Conservation (phyloP, 2,329 filamentous ascomycete species). For the Fusarium nematophilum region DNA sequence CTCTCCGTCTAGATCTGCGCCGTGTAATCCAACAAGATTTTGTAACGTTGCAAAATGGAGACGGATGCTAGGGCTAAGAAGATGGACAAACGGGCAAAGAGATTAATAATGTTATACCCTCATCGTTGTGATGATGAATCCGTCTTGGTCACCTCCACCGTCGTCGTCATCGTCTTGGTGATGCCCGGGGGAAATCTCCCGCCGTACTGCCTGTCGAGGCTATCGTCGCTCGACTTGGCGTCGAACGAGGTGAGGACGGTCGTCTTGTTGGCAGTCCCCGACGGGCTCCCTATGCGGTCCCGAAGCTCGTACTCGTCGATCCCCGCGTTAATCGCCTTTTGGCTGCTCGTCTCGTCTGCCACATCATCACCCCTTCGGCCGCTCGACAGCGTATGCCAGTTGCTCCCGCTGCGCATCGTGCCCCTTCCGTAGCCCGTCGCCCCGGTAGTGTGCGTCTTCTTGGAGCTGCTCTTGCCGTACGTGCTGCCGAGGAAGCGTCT, state of each 20-base stretch:
- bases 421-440: slow-evolving; percentile 41
- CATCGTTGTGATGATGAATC: no score
- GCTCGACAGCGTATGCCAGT: slow-evolving; percentile 40
- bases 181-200: slow-evolving; percentile 31
- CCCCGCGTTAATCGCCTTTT: slow-evolving; percentile 42
- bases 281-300: slow-evolving; percentile 27
- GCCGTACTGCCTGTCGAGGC: slow-evolving; percentile 20
- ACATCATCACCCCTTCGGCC: slow-evolving; percentile 29
- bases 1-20: neutral
- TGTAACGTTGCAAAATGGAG: no score
- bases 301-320: slow-evolving; percentile 43
- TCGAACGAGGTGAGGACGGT: slow-evolving; percentile 37
- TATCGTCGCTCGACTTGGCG: slow-evolving; percentile 42
- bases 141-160: slow-evolving; percentile 33
- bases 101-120: no score
- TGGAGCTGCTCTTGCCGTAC: slow-evolving; percentile 46
- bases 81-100: neutral
- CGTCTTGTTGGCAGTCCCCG: slow-evolving; percentile 23
- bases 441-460: slow-evolving; percentile 40
- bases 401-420: slow-evolving; percentile 37
- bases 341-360: slow-evolving; percentile 44
- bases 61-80: neutral
- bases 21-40: neutral
- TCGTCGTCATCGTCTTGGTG: slow-evolving; percentile 46
- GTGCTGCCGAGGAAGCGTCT: slow-evolving; percentile 46